These are phyloP conservation scores for Ricinus communis DNA, from an alignment of 345 rosid species.

Conservation along the genomic window DNA sequence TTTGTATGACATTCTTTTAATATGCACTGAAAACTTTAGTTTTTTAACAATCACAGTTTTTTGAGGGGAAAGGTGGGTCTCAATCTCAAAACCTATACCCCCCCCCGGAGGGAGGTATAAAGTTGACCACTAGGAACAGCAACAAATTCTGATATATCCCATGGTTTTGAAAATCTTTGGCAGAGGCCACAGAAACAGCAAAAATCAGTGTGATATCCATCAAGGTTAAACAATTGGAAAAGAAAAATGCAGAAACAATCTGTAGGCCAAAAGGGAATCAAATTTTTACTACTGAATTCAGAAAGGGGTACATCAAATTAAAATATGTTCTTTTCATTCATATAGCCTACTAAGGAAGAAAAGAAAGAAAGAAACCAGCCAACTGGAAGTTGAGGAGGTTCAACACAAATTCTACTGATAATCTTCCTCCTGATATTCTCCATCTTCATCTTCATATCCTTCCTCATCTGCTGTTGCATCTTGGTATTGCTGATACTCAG, in stretches of 20 bases:
- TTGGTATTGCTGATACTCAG: slow-evolving; percentile 32
- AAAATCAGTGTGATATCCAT: too few relatives aligned
- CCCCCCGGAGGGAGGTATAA: too few relatives aligned
- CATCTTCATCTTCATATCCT: slow-evolving; percentile 27
- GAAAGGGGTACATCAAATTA: slow-evolving; percentile 7
- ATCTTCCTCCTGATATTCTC: slow-evolving; percentile 21
- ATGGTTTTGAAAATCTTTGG: too few relatives aligned
- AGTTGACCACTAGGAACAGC: too few relatives aligned
- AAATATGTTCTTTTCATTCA: not conserved
- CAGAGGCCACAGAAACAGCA: too few relatives aligned
- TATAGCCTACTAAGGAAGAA: not conserved
- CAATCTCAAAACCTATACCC: too few relatives aligned
- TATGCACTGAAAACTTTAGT: too few relatives aligned
- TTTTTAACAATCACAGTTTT: too few relatives aligned
- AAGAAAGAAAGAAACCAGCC: slow-evolving; percentile 2
- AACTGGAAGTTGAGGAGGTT: slow-evolving; percentile 30
- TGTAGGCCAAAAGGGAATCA: not conserved
- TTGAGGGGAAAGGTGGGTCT: too few relatives aligned
- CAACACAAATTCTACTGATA: slow-evolving; percentile 4
- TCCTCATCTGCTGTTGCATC: slow-evolving; percentile 35
- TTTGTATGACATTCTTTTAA: too few relatives aligned
- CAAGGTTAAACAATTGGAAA: too few relatives aligned
- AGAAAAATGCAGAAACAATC: not conserved
- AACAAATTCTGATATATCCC: too few relatives aligned
- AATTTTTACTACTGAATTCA: not conserved